phyloP scores from a whole-genome alignment of 805 yeast genomes.

The Yarrowia osloensis region DNA sequence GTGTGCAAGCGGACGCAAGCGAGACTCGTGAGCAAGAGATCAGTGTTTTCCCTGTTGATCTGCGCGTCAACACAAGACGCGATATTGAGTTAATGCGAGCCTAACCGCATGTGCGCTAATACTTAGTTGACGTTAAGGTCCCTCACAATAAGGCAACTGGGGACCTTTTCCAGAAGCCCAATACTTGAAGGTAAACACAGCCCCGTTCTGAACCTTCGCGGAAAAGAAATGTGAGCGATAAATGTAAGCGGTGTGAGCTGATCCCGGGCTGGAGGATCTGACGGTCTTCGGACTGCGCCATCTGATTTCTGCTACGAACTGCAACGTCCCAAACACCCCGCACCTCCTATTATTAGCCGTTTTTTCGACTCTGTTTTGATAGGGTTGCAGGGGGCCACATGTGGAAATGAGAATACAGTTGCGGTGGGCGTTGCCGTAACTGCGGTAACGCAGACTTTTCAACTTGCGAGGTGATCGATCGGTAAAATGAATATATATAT shows the following conservation, averaged over 20 bases:
- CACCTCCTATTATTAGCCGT: neutral
- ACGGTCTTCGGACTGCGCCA: no score
- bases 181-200: constrained; percentile 1
- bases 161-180: neutral
- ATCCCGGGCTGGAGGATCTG: no score
- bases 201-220: neutral
- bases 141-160: neutral
- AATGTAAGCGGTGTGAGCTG: no score
- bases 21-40: neutral
- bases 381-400: constrained; percentile 2
- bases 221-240: neutral
- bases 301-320: neutral
- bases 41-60: neutral
- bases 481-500: neutral
- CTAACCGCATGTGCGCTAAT: neutral
- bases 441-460: neutral
- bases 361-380: no score
- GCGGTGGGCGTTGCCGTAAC: neutral
- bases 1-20: neutral
- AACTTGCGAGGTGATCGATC: neutral
- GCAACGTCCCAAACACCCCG: neutral
- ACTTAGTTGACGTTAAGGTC: neutral
- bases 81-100: constrained; percentile 20
- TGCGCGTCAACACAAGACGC: constrained; percentile 26
- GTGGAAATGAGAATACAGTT: neutral